These are phyloP conservation scores for Citropsis articulata DNA, from an alignment of 345 rosid species.

Conservation along the genomic window DNA sequence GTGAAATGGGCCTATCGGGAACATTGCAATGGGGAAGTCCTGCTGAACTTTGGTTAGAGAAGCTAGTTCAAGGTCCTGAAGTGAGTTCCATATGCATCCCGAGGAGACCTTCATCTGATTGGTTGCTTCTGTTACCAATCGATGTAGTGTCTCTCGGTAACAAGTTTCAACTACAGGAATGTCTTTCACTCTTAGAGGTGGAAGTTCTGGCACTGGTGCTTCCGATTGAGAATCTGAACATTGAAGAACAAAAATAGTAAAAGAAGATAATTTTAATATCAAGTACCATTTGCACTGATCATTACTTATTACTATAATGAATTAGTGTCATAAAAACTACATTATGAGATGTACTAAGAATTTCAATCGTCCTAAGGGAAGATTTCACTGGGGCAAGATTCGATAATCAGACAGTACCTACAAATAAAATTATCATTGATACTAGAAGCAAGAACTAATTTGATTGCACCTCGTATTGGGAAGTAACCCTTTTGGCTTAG, in stretches of 20 bases:
- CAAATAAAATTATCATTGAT: neutral
- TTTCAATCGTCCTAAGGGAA: neutral
- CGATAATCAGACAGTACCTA: neutral
- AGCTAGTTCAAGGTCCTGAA: constrained; percentile 29
- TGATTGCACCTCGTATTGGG: constrained; percentile 27
- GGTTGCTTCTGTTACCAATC: neutral
- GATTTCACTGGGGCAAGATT: neutral
- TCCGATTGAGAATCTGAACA: constrained; percentile 27
- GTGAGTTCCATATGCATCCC: constrained; percentile 35
- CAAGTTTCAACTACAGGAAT: constrained; percentile 26
- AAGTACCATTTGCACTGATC: neutral
- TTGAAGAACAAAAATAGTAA: neutral
- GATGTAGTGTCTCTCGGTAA: constrained; percentile 20
- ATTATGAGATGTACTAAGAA: neutral
- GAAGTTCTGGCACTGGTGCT: constrained; percentile 22
- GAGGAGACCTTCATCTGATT: constrained; percentile 25
- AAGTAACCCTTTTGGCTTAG: constrained; percentile 26
- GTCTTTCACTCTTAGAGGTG: constrained; percentile 41
- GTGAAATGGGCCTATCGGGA: constrained; percentile 46
- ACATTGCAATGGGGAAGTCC: constrained; percentile 23
- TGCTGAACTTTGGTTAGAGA: neutral
- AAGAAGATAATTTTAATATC: neutral
- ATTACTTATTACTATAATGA: neutral
- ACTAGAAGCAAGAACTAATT: neutral
- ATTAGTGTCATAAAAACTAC: no score